Evolutionary conservation across 306 rosid species (phyloP).

Genomic region (Acmispon strigosus): DNA sequence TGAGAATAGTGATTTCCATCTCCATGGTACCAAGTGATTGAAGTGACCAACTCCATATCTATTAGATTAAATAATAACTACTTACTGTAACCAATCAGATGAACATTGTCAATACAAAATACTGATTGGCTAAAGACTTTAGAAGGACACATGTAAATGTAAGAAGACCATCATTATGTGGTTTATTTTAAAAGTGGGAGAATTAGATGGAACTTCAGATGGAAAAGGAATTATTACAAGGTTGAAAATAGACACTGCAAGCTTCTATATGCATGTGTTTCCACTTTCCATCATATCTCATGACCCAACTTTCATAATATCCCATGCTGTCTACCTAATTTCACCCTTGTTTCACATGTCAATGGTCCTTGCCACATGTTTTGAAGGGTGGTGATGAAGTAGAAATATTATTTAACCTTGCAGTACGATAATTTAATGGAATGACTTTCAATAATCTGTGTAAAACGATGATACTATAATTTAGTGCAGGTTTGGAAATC

Average conservation of each 20-base stretch:
- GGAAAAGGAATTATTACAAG: neutral
- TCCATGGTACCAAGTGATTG: too few relatives aligned
- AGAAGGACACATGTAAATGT: neutral
- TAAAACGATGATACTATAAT: neutral
- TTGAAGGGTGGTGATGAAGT: neutral
- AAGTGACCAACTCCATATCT: too few relatives aligned
- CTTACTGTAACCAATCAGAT: too few relatives aligned
- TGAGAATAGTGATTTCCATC: too few relatives aligned
- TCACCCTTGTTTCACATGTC: neutral
- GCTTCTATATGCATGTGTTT: neutral
- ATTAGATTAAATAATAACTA: too few relatives aligned
- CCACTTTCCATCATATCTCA: conserved; percentile 9
- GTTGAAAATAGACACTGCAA: neutral
- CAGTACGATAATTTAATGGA: neutral
- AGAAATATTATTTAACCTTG: neutral
- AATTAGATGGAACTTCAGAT: neutral
- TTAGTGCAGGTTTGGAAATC: too few relatives aligned
- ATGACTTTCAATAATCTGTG: too few relatives aligned
- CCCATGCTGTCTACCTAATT: neutral
- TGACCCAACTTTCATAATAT: conserved; percentile 5
- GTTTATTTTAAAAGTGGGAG: neutral
- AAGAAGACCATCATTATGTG: neutral
- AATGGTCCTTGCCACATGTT: neutral
- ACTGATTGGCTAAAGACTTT: neutral
- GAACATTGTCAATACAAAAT: neutral